These are phyloP conservation scores for Fusarium caatingaense DNA, from an alignment of 2,329 filamentous ascomycete genomes.

Conservation along the genomic window DNA sequence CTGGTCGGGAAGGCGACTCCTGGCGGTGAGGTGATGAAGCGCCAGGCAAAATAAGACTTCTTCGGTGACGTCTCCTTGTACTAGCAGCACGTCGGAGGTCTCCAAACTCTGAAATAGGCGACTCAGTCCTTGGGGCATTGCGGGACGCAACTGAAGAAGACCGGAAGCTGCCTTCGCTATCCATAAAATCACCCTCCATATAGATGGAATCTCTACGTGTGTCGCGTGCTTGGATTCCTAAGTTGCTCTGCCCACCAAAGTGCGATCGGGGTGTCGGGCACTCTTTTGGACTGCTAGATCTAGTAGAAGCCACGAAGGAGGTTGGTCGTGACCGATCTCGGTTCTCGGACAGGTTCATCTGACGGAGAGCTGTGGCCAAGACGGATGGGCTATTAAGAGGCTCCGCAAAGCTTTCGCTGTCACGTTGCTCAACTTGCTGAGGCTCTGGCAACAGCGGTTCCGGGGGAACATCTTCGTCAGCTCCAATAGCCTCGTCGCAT, in stretches of 20 bases:
- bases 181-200: conserved; percentile 84
- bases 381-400: conserved; percentile 59
- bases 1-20: conserved; percentile 84
- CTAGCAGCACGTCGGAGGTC: conserved; percentile 80
- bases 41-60: conserved; percentile 85
- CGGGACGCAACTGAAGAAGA: conserved; percentile 81
- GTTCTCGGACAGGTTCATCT: conserved; percentile 51
- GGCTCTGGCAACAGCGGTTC: conserved; percentile 31
- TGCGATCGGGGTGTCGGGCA: conserved; percentile 92
- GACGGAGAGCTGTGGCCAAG: conserved; percentile 64
- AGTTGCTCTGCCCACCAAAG: conserved; percentile 66
- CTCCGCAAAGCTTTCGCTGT: conserved; percentile 36
- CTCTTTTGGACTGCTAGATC: conserved; percentile 90
- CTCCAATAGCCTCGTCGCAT: conserved; percentile 53
- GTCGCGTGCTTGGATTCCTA: conserved; percentile 66
- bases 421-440: conserved; percentile 19
- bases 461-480: conserved; percentile 32
- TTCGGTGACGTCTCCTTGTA: conserved; percentile 84
- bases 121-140: conserved; percentile 79
- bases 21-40: conserved; percentile 84
- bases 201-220: conserved; percentile 82
- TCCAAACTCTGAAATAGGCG: conserved; percentile 88
- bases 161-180: conserved; percentile 88
- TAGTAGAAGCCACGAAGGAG: conserved; percentile 74
- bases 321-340: conserved; percentile 60